phyloP scores from a whole-genome alignment of 2,329 filamentous ascomycete genomes.

The Lachnellula hyalina region DNA sequence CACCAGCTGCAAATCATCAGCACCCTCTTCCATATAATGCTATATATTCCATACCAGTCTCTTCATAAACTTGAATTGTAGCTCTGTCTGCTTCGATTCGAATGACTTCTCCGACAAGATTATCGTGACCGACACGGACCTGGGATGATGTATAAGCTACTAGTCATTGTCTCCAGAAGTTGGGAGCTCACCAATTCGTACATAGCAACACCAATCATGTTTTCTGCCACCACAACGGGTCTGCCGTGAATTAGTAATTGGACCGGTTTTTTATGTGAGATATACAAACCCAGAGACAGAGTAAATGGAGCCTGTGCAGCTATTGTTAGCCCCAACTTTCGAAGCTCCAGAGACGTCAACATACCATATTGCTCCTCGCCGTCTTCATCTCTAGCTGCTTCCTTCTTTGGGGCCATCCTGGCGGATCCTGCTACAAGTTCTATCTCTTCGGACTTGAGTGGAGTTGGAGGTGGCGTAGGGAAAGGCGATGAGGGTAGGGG shows the following conservation, averaged over 20 bases:
- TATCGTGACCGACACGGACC: conserved; percentile 89
- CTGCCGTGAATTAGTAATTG: conserved; percentile 38
- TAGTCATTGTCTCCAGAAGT: conserved; percentile 39
- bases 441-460: conserved; percentile 26
- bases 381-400: conserved; percentile 36
- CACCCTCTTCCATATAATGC: conserved; percentile 6
- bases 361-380: conserved; percentile 52
- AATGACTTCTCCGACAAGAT: conserved; percentile 95
- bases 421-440: conserved; percentile 2
- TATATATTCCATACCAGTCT: conserved; percentile 65
- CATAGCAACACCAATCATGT: conserved; percentile 99
- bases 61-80: conserved; percentile 98
- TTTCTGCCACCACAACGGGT: conserved; percentile 92
- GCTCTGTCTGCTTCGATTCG: conserved; percentile 93
- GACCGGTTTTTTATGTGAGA: conserved; percentile 10
- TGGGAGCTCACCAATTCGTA: conserved; percentile 69
- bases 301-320: conserved; percentile 53
- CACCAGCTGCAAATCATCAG: conserved; percentile 62
- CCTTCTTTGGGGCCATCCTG: conserved; percentile 37
- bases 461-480: conserved; percentile 21
- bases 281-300: conserved; percentile 57
- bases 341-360: conserved; percentile 18
- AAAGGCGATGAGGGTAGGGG: conserved; percentile 34
- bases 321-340: conserved; percentile 20
- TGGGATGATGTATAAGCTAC: conserved; percentile 33